Evolutionary conservation across 805 yeast species (phyloP).

Genomic region (Saturnispora gosingensis): DNA sequence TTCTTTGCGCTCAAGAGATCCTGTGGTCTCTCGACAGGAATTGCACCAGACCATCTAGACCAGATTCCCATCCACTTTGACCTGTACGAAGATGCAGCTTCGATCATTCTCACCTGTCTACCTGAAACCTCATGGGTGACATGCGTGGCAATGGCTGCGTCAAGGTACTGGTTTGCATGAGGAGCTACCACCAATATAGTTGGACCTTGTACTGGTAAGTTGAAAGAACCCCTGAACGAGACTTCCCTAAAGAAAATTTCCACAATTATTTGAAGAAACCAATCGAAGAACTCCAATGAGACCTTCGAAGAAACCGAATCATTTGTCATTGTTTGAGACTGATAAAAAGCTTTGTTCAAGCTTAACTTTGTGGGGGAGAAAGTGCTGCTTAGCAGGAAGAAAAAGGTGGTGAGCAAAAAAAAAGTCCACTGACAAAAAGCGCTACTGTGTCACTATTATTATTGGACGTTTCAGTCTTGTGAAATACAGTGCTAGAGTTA

Average conservation of each 20-base stretch:
- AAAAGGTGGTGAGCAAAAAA: not conserved
- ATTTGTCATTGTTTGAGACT: not conserved
- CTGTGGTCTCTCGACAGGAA: slow-evolving; percentile 89
- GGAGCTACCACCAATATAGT: slow-evolving; percentile 94
- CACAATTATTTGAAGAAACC: slow-evolving; percentile 23
- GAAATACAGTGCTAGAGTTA: not conserved
- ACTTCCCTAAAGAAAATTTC: slow-evolving; percentile 80
- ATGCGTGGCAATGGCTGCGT: slow-evolving; percentile 58
- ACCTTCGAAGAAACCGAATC: slow-evolving; percentile 3
- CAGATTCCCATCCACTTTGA: slow-evolving; percentile 64
- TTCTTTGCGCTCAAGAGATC: slow-evolving; percentile 66
- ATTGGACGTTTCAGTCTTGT: not conserved
- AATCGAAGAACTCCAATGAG: slow-evolving; percentile 22
- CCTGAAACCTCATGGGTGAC: slow-evolving; percentile 58
- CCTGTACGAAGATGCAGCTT: slow-evolving; percentile 72
- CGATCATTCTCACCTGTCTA: slow-evolving; percentile 68
- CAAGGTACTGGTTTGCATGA: slow-evolving; percentile 86
- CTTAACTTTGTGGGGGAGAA: not conserved
- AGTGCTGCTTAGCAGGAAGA: not conserved
- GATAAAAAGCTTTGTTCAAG: not conserved
- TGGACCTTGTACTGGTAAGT: slow-evolving; percentile 62
- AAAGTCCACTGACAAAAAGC: not conserved
- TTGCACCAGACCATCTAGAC: slow-evolving; percentile 67
- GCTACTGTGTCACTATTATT: not conserved
- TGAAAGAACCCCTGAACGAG: slow-evolving; percentile 77